Evolutionary conservation across 805 yeast genomes (phyloP), one percentile per base, ranked within the genome.

Genomic region (Saccharomycopsis sp.): DNA sequence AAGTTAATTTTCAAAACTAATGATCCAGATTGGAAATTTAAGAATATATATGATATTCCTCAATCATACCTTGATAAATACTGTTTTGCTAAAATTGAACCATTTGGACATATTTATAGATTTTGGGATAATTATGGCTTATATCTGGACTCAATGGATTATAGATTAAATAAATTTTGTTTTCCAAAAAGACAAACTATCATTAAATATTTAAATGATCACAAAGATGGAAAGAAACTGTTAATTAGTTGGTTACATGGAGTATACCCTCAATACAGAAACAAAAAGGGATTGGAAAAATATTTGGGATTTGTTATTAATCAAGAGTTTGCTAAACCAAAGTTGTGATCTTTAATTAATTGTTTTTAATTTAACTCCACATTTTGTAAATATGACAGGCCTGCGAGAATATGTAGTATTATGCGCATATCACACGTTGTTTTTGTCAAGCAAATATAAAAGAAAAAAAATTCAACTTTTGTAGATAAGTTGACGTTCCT

Each of bases 1-100:
- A 74, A 76, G 44, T 60, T 77, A 42, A 64, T 81, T 37, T 70
- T 73, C 39, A 83, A 85, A 58, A 69, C 76, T 37, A 56, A 70
- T 37, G 48, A 59, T 47, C 73, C 87, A 49, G 45, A 64, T 45
- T 65, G 72, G 70, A 50, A 61, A 52, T 79, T 76, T 53, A 54
- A 64, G 40, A 44, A 66, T 26, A 49, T 67, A 21, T 47, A 51
- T 34, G 69, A 63, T 15, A 39, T 47, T 23, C 29, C 42, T 3
- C 44, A 44, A n/a, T 34, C 17, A 14, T 37, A 37, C 18, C 31
- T 47, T 10, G 27, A 40, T 5, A 15, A 39, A 9, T n/a, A 23
- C 14, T 35, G 36, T 21, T 32, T 42, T 25, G 25, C n/a, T 14
- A 19, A 21, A 25, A 30, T 39, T n/a, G 39, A 35, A 12, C 25